phyloP scores from a whole-genome alignment of 257 asterid genomes.

The Rubia yunnanensis region DNA sequence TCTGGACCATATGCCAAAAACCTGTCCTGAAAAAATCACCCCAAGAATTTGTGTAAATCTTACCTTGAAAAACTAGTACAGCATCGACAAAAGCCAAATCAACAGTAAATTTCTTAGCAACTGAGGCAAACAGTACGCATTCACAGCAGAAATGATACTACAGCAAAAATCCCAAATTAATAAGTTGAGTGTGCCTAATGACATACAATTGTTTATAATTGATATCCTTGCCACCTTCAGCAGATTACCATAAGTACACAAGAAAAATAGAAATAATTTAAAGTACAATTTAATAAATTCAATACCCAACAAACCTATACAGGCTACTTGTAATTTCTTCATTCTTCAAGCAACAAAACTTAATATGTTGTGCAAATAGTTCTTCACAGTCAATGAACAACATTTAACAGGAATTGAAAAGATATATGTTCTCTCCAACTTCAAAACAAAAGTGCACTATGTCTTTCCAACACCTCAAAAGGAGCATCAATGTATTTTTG shows the following conservation, averaged over 20 bases:
- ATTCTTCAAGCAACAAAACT: background rate
- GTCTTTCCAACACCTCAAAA: background rate
- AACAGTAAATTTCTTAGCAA: background rate
- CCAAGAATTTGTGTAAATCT: conserved; percentile 19
- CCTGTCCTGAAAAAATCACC: conserved; percentile 53
- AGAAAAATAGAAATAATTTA: background rate
- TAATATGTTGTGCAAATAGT: background rate
- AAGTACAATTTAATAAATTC: background rate
- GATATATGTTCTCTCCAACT: background rate
- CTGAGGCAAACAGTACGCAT: background rate
- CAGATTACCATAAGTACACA: background rate
- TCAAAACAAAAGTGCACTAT: background rate
- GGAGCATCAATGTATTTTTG: background rate
- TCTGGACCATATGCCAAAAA: conserved; percentile 81
- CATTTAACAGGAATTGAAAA: background rate
- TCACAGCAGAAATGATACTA: background rate
- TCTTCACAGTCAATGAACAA: background rate
- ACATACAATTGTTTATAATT: background rate
- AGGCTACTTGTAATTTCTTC: background rate
- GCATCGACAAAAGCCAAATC: background rate
- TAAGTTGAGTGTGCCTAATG: background rate
- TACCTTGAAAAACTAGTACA: background rate
- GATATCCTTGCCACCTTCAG: background rate
- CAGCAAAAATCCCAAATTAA: background rate
- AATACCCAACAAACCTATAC: background rate